Conservation (phyloP, 1,139 yeast genomes). For the Tardiomyces digboiensis region DNA sequence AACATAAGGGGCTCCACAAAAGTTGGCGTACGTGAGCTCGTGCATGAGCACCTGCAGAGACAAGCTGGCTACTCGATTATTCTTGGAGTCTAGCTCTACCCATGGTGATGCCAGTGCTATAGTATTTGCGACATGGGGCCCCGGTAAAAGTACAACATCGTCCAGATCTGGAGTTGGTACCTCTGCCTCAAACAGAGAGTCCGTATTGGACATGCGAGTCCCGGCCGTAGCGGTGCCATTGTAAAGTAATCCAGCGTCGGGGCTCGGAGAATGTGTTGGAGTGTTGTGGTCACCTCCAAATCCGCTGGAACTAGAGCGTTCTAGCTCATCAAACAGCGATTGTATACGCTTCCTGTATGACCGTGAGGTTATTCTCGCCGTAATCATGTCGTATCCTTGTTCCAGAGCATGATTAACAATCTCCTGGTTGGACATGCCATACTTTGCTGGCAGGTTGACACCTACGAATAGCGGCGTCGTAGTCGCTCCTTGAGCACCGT, state of each 20-base stretch:
- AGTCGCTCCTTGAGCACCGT: too few species aligned
- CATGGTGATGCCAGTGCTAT: slow-evolving; percentile 52
- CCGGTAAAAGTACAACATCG: slow-evolving; percentile 27
- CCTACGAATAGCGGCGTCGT: slow-evolving; percentile 24
- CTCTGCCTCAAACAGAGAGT: background rate
- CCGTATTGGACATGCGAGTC: background rate
- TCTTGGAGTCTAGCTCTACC: slow-evolving; percentile 50
- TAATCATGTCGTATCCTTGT: slow-evolving; percentile 29
- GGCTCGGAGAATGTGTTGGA: background rate
- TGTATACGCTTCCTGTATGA: slow-evolving; percentile 22
- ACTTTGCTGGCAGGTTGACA: slow-evolving; percentile 26
- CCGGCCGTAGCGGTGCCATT: background rate
- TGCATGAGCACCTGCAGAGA: slow-evolving; percentile 44
- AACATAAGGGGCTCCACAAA: slow-evolving; percentile 42
- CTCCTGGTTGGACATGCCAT: slow-evolving; percentile 20
- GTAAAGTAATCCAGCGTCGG: background rate
- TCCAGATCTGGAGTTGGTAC: slow-evolving; percentile 17
- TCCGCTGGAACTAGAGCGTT: background rate
- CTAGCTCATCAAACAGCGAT: slow-evolving; percentile 13
- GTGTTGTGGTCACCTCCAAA: background rate
- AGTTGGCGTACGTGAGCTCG: slow-evolving; percentile 50
- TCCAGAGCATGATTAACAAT: slow-evolving; percentile 24
- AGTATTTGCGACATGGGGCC: slow-evolving; percentile 30
- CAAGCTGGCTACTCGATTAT: slow-evolving; percentile 38
- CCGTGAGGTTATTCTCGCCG: slow-evolving; percentile 26